Evolutionary conservation across 2,329 filamentous ascomycete genomes (phyloP).

Genomic region (Huntiella decipiens): DNA sequence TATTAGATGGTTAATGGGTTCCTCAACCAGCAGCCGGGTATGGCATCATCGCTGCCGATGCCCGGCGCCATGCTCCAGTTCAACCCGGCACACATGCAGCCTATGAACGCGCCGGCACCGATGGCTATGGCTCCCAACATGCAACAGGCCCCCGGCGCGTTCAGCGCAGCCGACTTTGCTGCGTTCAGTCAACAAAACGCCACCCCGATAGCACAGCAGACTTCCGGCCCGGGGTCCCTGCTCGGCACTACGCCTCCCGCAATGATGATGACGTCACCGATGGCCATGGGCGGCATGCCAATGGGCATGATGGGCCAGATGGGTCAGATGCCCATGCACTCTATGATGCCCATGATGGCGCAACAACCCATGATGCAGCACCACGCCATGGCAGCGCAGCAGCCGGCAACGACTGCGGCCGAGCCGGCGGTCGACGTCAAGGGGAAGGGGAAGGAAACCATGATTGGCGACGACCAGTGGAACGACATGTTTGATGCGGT

Average conservation of each 20-base stretch:
- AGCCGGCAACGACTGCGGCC: slow-evolving; percentile 25
- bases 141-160: slow-evolving; percentile 20
- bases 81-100: slow-evolving; percentile 24
- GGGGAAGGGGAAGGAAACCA: slow-evolving; percentile 68
- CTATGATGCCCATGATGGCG: slow-evolving; percentile 34
- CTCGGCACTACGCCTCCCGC: slow-evolving; percentile 6
- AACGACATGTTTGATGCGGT: slow-evolving; percentile 90
- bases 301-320: slow-evolving; percentile 25
- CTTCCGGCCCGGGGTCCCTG: slow-evolving; percentile 13
- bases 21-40: slow-evolving; percentile 53
- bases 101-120: slow-evolving; percentile 16
- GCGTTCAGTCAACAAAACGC: slow-evolving; percentile 57
- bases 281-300: slow-evolving; percentile 34
- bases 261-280: slow-evolving; percentile 31
- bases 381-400: slow-evolving; percentile 15
- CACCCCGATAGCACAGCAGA: slow-evolving; percentile 33
- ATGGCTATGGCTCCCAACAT: slow-evolving; percentile 34
- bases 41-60: slow-evolving; percentile 35
- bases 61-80: slow-evolving; percentile 29
- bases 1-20: slow-evolving; percentile 81
- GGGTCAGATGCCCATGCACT: slow-evolving; percentile 32
- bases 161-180: slow-evolving; percentile 71
- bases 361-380: slow-evolving; percentile 19
- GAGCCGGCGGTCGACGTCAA: slow-evolving; percentile 27
- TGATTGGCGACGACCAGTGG: slow-evolving; percentile 88